Conservation (phyloP, 805 yeast species). For the Barnettozyma sp. region DNA sequence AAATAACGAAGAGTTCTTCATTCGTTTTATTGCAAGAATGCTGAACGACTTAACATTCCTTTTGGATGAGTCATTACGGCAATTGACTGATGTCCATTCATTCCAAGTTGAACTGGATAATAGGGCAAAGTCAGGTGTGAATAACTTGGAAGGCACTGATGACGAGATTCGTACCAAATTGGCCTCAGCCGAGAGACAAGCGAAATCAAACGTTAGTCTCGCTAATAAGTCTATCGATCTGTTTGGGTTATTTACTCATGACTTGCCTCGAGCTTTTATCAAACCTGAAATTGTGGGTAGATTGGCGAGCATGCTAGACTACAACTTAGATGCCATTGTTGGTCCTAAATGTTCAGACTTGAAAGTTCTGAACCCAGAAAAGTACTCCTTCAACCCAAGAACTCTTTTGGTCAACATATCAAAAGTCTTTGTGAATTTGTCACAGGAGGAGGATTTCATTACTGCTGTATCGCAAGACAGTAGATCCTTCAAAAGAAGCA, state of each 20-base stretch:
- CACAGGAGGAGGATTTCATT: constrained; percentile 57
- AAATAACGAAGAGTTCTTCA: constrained; percentile 73
- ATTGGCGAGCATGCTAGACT: constrained; percentile 92
- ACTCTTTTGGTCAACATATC: constrained; percentile 60
- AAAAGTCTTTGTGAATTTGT: constrained; percentile 68
- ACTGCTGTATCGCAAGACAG: constrained; percentile 83
- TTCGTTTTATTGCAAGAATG: constrained; percentile 90
- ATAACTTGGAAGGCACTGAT: constrained; percentile 42
- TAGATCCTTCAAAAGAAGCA: constrained; percentile 69
- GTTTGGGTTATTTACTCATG: constrained; percentile 74
- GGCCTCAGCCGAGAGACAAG: constrained; percentile 61
- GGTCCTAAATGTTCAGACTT: constrained; percentile 91
- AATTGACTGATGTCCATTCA: constrained; percentile 69
- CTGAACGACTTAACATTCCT: constrained; percentile 89
- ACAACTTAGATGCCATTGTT: constrained; percentile 84
- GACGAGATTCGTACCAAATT: constrained; percentile 57
- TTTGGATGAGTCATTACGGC: constrained; percentile 82
- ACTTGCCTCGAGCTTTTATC: constrained; percentile 80
- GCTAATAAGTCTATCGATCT: constrained; percentile 76
- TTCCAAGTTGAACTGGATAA: constrained; percentile 57
- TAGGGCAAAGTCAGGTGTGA: constrained; percentile 31
- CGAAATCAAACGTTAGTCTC: constrained; percentile 74
- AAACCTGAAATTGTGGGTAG: constrained; percentile 89
- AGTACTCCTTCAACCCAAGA: constrained; percentile 78
- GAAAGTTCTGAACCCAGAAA: constrained; percentile 77